phyloP scores from a whole-genome alignment of 1,139 yeast genomes.

The Geotrichum siamense region DNA sequence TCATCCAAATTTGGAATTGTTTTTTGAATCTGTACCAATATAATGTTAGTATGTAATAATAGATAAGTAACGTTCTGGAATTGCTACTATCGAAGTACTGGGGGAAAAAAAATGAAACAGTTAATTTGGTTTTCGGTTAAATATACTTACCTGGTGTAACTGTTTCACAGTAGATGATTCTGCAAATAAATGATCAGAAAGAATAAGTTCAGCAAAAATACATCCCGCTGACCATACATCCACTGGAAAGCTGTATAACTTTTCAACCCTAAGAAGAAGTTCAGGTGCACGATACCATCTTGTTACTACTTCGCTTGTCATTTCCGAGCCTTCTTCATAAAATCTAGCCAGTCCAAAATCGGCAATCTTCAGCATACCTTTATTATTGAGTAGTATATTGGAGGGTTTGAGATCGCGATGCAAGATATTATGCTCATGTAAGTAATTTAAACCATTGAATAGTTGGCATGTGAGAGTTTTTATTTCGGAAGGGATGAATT shows the following conservation, averaged over 20 bases:
- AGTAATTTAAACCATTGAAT: constrained; percentile 26
- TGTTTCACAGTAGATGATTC: constrained; percentile 52
- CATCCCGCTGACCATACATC: constrained; percentile 85
- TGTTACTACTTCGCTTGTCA: constrained; percentile 30
- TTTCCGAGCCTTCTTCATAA: constrained; percentile 16
- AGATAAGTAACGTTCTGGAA: neutral
- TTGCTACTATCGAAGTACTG: too few relatives aligned
- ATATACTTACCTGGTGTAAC: constrained; percentile 24
- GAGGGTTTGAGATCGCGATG: constrained; percentile 66
- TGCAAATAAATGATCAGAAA: constrained; percentile 45
- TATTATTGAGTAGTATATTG: constrained; percentile 47
- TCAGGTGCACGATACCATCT: constrained; percentile 68
- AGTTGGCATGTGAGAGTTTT: constrained; percentile 31
- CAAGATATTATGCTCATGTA: constrained; percentile 52
- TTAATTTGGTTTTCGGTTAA: too few relatives aligned
- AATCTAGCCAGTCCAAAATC: constrained; percentile 47
- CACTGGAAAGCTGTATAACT: constrained; percentile 47
- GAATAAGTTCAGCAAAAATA: constrained; percentile 49
- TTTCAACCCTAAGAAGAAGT: constrained; percentile 46
- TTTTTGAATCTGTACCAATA: neutral
- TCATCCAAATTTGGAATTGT: neutral
- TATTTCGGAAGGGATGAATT: constrained; percentile 30
- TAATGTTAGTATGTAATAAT: neutral
- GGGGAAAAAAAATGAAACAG: too few relatives aligned
- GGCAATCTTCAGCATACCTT: constrained; percentile 50